Evolutionary conservation across 768 basidiomycete species (phyloP).

Genomic region (Suillus discolor): DNA sequence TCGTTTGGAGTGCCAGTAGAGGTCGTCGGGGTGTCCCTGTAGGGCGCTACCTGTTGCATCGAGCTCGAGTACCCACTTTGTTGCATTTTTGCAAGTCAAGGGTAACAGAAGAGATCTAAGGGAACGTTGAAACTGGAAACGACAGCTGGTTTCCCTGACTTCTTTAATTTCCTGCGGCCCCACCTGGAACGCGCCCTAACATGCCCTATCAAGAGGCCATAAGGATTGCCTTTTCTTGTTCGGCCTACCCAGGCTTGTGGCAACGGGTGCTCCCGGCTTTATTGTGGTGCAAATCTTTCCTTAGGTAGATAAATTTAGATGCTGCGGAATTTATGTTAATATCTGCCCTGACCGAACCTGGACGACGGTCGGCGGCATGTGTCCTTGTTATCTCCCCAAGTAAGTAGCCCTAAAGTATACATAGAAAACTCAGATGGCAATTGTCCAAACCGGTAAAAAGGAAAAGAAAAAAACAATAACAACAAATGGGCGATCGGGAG

Average conservation of each 20-base stretch:
- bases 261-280: background rate
- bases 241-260: background rate
- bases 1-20: slow-evolving; percentile 26
- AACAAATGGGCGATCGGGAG: background rate
- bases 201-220: background rate
- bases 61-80: slow-evolving; percentile 15
- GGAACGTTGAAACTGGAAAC: background rate
- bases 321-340: background rate
- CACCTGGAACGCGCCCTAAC: background rate
- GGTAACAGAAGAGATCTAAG: background rate
- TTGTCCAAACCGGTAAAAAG: background rate
- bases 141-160: background rate
- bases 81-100: background rate
- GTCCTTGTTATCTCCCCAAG: background rate
- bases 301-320: background rate
- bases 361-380: no score
- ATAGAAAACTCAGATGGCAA: background rate
- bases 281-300: background rate
- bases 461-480: no score
- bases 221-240: background rate
- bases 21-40: slow-evolving; percentile 20
- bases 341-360: background rate
- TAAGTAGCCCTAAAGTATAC: background rate
- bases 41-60: slow-evolving; percentile 29
- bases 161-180: background rate